Base-by-base conservation (phyloP, 805 yeast genomes). In the Blastobotrys chiropterorum region DNA sequence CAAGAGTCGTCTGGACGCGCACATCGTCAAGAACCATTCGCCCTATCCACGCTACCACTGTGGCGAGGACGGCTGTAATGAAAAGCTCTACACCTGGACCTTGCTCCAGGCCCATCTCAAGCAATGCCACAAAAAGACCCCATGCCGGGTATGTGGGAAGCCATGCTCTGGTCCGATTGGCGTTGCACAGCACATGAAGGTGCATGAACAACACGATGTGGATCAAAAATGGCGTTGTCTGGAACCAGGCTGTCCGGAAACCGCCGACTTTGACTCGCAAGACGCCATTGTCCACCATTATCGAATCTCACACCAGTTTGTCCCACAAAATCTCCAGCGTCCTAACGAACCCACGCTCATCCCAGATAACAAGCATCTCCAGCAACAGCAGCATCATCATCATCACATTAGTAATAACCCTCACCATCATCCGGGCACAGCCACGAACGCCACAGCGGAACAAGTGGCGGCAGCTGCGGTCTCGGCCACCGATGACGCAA, bases 131-230 rank as follows among this genome's bases (percentile, higher is more conserved):
- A 88, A 90, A 3, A 81, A 83, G 62, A 58, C 83, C 22, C 72
- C 71, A 44, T 88, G 95, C 69, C 59, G 66, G 0, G 58, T 79
- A 0, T 90, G 97, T 72, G 81, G 80, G 3, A 82, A 80, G 63
- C 80, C 77, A 5, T 85, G 90, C 70, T 83, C 85, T 8, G 95
- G 95, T 26, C 79, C 77, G 45, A 72, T 74, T 22, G 94, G 90
- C 55, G 67, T 89, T 47, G 68, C 75, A 15, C 80, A 83, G 72
- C 97, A 90, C 64, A 81, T 85, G 89, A 67, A 74, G 44, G 70
- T 81, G 17, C 96, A 90, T 66, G 82, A 82, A 57, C 80, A 75
- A 3, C 60, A 62, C 2, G 71, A 72, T 15, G 75, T 72, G 11
- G 68, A 75, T n/a, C 80, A 76, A 56, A 67, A 80, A 40, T 86